Evolutionary conservation across 257 asterid genomes (phyloP).

Genomic region (Solanum piurae): DNA sequence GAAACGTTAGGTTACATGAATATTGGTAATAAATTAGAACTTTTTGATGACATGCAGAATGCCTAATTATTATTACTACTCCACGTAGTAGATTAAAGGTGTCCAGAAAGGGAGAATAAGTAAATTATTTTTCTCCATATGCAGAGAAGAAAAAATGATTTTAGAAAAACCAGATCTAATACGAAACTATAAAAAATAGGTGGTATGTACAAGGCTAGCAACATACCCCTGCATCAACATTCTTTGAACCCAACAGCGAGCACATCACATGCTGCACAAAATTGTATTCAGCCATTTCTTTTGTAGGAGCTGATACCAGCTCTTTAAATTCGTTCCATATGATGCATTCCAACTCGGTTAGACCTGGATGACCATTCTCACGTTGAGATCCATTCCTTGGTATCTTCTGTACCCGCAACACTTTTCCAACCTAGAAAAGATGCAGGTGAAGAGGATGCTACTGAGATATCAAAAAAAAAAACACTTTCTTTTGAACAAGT

Average conservation of each 20-base stretch:
- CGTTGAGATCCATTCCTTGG: conserved; percentile 35
- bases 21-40: not conserved
- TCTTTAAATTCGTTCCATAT: conserved; percentile 58
- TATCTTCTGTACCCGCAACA: conserved; percentile 65
- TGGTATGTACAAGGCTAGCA: not conserved
- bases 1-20: not conserved
- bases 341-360: conserved; percentile 43
- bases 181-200: not conserved
- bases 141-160: not conserved
- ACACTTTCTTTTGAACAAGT: not conserved
- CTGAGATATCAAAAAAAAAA: not conserved
- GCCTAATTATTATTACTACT: not conserved
- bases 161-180: not conserved
- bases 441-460: not conserved
- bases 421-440: conserved; percentile 59
- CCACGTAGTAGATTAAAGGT: not conserved
- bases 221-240: conserved; percentile 91
- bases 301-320: conserved; percentile 62
- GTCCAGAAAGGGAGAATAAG: not conserved
- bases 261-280: conserved; percentile 73
- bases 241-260: conserved; percentile 68
- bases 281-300: conserved; percentile 54
- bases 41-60: not conserved
- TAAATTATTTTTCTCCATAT: not conserved
- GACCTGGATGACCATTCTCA: conserved; percentile 41